Evolutionary conservation across 2,329 filamentous ascomycete species (phyloP).

Genomic region (Nemania abortiva): DNA sequence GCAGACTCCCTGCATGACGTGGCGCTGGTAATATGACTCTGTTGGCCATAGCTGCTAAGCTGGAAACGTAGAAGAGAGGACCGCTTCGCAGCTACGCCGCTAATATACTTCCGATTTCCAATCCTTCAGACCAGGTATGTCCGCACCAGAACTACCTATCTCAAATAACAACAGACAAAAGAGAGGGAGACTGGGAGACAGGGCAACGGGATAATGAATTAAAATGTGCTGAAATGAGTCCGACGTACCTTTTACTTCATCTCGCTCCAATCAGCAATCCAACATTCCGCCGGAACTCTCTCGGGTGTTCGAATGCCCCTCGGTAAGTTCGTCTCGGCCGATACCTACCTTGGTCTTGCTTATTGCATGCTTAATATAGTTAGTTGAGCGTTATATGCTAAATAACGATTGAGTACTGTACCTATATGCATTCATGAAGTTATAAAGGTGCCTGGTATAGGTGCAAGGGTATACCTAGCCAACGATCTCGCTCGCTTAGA

Average conservation of each 20-base stretch:
- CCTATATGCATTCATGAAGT: neutral
- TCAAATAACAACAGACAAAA: slow-evolving; percentile 6
- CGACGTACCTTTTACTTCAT: neutral
- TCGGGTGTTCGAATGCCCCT: no score
- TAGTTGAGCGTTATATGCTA: no score
- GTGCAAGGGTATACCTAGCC: neutral
- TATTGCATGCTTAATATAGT: no score
- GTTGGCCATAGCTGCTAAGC: neutral
- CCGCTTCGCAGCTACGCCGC: slow-evolving; percentile 13
- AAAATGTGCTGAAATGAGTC: neutral
- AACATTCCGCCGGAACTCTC: neutral
- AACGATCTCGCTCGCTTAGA: neutral
- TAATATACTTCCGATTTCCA: neutral
- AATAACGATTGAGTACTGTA: no score
- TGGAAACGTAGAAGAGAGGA: neutral
- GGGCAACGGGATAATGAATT: neutral
- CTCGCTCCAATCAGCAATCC: neutral
- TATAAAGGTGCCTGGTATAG: neutral
- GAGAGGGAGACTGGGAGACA: neutral
- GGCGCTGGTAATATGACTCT: slow-evolving; percentile 10
- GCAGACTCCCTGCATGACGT: slow-evolving; percentile 7
- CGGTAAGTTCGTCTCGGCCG: neutral
- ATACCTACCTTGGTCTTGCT: neutral
- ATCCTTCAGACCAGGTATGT: slow-evolving; percentile 14
- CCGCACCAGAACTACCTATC: neutral